Evolutionary conservation across 106 monocot genomes (phyloP), one percentile per base, ranked within the genome.

Genomic region (Apostasia ramifera): DNA sequence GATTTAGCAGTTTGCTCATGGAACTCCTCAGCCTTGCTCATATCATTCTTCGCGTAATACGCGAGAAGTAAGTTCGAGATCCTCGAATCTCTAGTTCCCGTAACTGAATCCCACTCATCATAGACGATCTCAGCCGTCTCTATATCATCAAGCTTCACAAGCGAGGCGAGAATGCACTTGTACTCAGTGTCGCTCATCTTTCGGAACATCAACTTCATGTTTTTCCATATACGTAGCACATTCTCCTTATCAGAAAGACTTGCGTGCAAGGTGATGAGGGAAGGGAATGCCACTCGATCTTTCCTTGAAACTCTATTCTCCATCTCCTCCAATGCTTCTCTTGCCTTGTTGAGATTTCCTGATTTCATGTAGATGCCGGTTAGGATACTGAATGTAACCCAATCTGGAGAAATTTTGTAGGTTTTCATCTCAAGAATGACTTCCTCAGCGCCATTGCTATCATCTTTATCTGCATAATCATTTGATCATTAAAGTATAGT

Each of bases 141-240:
- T 40, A 85, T 82, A 41, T 82, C 80, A 2, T 64, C 76, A 14
- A 92, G 66, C 62, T 81, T 89, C 44, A 82, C 63, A 14, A 97
- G 78, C 2, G 91, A 97, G 9, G 84, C 70, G 3, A 97, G 77
- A 72, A 92, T 76, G 73, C 87, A 87, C 50, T 77, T 83, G 73
- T 92, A 97, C 70, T 97, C 97, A 5, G 52, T 73, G 51, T 97
- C 92, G 51, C 89, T 83, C 78, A 92, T 67, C 73, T 92, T 92
- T 13, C 79, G 59, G 52, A 79, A 97, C 47, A 47, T 80, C 15
- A 68, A 58, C 58, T 81, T 97, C 92, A 97, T 85, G 67, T 89
- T 82, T 26, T 63, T 76, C 97, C 92, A 92, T 58, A 92, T 75
- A 69, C 89, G 76, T 37, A 71, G 77, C 1, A 87, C 73, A 66